Percentiles rank a stretch among this genome's conserved stretches.
These are phyloP conservation scores for Saprolegnia parasitica DNA, from an alignment of 352 stramenopile species.

Conservation along the genomic window DNA sequence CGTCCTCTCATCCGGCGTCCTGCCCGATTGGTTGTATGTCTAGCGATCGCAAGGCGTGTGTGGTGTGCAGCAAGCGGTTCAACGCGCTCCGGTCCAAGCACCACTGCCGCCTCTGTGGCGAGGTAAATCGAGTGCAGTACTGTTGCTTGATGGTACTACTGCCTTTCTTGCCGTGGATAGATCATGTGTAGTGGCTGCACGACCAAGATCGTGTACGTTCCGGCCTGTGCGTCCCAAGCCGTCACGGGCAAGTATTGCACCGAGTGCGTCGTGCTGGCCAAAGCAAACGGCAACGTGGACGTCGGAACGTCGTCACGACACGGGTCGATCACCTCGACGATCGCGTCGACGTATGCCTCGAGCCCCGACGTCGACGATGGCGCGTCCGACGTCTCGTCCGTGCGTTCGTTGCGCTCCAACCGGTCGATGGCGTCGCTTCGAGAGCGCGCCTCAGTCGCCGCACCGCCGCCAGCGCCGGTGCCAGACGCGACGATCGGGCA, in stretches of 20 bases:
- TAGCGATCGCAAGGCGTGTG: conserved; percentile 19
- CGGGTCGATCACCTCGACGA: not conserved
- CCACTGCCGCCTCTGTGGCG: conserved; percentile 25
- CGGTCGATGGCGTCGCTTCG: not conserved
- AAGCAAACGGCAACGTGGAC: no score
- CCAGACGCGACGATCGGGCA: not conserved
- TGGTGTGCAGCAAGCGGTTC: conserved; percentile 21
- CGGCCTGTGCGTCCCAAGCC: not conserved
- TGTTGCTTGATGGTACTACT: not conserved
- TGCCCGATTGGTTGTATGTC: not conserved
- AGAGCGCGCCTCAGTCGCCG: not conserved
- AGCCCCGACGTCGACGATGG: not conserved
- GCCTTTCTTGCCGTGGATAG: not conserved
- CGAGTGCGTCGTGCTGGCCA: not conserved
- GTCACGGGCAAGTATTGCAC: conserved; percentile 13
- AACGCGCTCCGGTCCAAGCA: conserved; percentile 23
- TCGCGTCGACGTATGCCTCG: not conserved
- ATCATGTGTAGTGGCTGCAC: conserved; percentile 27
- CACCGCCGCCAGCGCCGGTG: not conserved
- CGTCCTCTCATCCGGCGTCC: not conserved
- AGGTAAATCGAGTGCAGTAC: no score
- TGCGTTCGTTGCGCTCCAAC: not conserved
- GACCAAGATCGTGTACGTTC: conserved; percentile 1
- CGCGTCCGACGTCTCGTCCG: conserved; percentile 3
- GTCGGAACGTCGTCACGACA: no score